Evolutionary conservation across 495 filamentous ascomycete species (phyloP), one percentile per base, ranked within the genome.

Genomic region (Tuber microsphaerosporum): DNA sequence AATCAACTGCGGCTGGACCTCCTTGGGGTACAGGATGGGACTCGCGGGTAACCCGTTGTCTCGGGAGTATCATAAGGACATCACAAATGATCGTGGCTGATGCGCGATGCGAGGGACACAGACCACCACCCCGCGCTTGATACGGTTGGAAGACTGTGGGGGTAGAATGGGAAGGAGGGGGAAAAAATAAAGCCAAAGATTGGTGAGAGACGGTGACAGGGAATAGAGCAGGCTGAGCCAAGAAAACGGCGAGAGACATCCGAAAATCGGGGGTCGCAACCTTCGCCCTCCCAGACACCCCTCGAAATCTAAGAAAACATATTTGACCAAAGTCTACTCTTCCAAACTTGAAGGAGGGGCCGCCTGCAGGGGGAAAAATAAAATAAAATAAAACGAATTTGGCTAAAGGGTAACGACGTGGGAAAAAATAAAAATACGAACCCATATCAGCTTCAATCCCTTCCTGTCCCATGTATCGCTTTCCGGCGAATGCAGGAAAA

Each of bases 401-500:
- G 74, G 39, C 56, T 43, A 45, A 31, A 31, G 68, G 37, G 73
- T 61, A 39, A 69, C 14, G 14, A 34, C n/a, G 45, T n/a, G 71
- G 71, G 51, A 70, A 20, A 41, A 42, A 41, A 44, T 46, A 31
- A n/a, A 69, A 74, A 31, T 56, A 65, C 75, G 51, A 46, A 71
- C 73, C 69, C 31, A 77, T 69, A 44, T 71, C 75, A 76, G 73
- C 75, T 77, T 76, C 73, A 75, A 76, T 76, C 51, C 71, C 74
- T 65, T 76, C 31, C 26, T 75, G 26, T 31, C 65, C 46, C 68
- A 76, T 43, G 41, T 65, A 75, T 46, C 19, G 56, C 16, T 65
- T 56, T 34, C 72, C 75, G 39, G 71, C 73, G 75, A 56, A 76
- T 68, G 75, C 75, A n/a, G 72, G 73, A 68, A 69, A 65, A 39